Percentiles rank a stretch among this genome's conserved stretches.
Evolutionary conservation across 116 monocot species (phyloP).

Genomic region (Zostera marina): DNA sequence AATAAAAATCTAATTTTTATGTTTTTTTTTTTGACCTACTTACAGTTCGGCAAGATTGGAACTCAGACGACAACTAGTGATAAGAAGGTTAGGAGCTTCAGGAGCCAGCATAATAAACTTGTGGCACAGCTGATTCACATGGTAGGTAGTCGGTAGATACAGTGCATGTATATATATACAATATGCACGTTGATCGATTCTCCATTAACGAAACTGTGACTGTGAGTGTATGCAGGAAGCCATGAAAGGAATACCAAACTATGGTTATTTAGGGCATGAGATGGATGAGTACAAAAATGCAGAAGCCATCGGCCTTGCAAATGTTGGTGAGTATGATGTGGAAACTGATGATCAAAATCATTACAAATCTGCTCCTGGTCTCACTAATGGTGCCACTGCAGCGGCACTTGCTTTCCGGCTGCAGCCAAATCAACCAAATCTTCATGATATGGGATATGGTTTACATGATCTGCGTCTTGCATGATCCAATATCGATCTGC

Average conservation of each 20-base stretch:
- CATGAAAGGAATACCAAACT: not conserved
- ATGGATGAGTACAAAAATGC: not conserved
- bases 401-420: conserved; percentile 31
- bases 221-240: not conserved
- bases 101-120: conserved; percentile 3
- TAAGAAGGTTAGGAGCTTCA: conserved; percentile 15
- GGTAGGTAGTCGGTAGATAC: too few species aligned
- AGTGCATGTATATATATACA: not conserved
- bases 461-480: conserved; percentile 60
- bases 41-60: conserved; percentile 8
- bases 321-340: not conserved
- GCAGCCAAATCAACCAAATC: conserved; percentile 57
- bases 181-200: too few species aligned
- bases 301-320: too few species aligned
- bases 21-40: too few species aligned
- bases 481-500: not conserved
- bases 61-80: conserved; percentile 13
- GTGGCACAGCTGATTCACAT: conserved; percentile 1
- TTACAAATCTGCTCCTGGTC: conserved; percentile 5
- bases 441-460: conserved; percentile 42
- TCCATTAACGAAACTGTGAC: too few species aligned
- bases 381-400: conserved; percentile 20
- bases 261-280: not conserved
- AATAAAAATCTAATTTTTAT: not conserved
- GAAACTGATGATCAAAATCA: not conserved